These are phyloP conservation scores for Takashimella koratensis DNA, from an alignment of 1,284 basidiomycete genomes.

Conservation along the genomic window DNA sequence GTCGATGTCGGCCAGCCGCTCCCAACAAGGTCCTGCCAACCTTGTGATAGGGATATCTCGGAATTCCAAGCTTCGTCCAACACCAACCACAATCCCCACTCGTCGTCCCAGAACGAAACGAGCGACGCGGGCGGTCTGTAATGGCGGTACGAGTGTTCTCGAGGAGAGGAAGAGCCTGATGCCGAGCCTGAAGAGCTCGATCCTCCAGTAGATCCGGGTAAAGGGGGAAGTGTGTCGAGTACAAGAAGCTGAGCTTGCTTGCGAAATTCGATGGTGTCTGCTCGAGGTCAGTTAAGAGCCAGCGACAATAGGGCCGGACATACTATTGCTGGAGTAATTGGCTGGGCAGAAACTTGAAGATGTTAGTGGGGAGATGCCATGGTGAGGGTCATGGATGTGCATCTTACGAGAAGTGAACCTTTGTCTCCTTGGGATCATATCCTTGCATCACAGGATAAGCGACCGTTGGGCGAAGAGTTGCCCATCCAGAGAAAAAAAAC, in stretches of 20 bases:
- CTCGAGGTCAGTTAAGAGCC: no score
- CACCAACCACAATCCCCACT: slow-evolving; percentile 27
- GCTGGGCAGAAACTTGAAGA: neutral
- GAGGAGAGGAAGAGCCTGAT: neutral
- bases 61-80: slow-evolving; percentile 2
- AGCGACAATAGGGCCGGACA: no score
- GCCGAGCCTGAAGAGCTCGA: neutral
- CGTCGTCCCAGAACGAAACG: slow-evolving; percentile 38
- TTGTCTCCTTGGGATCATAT: neutral
- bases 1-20: no score
- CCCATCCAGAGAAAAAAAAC: slow-evolving; percentile 4
- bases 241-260: slow-evolving; percentile 25
- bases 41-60: slow-evolving; percentile 5
- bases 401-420: neutral
- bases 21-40: slow-evolving; percentile 17
- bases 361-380: neutral
- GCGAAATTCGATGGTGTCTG: no score
- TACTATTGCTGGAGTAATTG: neutral
- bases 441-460: slow-evolving; percentile 15
- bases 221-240: slow-evolving; percentile 15
- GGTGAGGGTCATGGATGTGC: neutral
- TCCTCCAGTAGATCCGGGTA: neutral
- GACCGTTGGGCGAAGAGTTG: slow-evolving; percentile 5
- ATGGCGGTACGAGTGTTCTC: neutral
- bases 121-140: slow-evolving; percentile 11